Conservation (phyloP, 805 yeast species). For the Ogataea wickerhamii region DNA sequence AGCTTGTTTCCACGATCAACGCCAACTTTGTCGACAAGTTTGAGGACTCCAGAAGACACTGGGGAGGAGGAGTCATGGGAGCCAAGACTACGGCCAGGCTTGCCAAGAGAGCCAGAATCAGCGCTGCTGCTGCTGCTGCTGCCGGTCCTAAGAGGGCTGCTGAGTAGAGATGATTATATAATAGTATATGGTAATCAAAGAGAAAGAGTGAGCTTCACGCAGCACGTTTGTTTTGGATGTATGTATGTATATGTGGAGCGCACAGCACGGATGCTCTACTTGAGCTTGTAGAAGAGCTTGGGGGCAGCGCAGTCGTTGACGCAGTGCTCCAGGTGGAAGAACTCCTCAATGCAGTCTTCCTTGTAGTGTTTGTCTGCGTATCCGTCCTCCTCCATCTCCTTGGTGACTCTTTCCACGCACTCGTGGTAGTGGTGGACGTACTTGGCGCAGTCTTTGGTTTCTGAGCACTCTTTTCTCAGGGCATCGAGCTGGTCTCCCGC, state of each 20-base stretch:
- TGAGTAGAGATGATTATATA: too few species aligned
- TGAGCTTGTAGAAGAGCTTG: slow-evolving; percentile 80
- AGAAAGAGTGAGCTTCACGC: too few species aligned
- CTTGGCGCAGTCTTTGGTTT: slow-evolving; percentile 63
- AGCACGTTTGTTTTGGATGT: too few species aligned
- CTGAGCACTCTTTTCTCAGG: slow-evolving; percentile 64
- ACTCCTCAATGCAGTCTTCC: slow-evolving; percentile 98
- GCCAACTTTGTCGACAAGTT: slow-evolving; percentile 90
- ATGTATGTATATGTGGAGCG: not conserved
- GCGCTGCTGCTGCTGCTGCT: slow-evolving; percentile 57
- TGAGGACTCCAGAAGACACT: slow-evolving; percentile 96
- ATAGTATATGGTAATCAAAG: too few species aligned
- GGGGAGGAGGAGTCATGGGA: slow-evolving; percentile 99
- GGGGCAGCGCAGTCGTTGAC: slow-evolving; percentile 90
- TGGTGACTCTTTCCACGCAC: slow-evolving; percentile 92
- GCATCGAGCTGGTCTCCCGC: slow-evolving; percentile 62
- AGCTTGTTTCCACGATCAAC: slow-evolving; percentile 87
- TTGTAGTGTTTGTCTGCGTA: slow-evolving; percentile 78
- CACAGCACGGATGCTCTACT: slow-evolving; percentile 38
- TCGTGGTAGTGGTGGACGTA: slow-evolving; percentile 87
- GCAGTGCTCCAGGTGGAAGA: slow-evolving; percentile 95
- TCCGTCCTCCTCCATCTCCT: slow-evolving; percentile 78
- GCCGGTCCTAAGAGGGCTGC: slow-evolving; percentile 4
- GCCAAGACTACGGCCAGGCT: slow-evolving; percentile 84
- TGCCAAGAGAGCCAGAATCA: slow-evolving; percentile 65